phyloP scores from a whole-genome alignment of 257 asterid genomes.

The Plantago elongata region DNA sequence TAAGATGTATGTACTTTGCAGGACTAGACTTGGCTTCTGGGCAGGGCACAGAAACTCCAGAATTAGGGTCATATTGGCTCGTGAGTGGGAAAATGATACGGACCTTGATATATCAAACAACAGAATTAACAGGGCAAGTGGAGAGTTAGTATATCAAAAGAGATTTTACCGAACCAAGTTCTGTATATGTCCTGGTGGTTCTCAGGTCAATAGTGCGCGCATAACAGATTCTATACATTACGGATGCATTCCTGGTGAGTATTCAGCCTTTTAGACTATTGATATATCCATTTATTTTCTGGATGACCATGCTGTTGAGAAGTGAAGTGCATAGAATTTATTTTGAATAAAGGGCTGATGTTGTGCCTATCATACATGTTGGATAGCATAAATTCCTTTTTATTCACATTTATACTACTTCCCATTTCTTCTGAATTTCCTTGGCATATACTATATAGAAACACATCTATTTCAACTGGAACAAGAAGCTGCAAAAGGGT shows the following conservation, averaged over 20 bases:
- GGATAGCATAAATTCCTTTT: constrained; percentile 1
- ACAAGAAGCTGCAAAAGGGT: neutral
- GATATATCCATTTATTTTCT: neutral
- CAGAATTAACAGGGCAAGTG: constrained; percentile 89
- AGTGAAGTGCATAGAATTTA: neutral
- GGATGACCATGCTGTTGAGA: constrained; percentile 1
- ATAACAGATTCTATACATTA: constrained; percentile 96
- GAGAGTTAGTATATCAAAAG: constrained; percentile 82
- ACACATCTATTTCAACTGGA: constrained; percentile 1
- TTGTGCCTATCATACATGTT: constrained; percentile 3
- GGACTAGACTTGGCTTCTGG: constrained; percentile 96
- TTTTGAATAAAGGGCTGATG: no score
- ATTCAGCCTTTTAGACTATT: constrained; percentile 15
- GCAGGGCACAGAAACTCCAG: constrained; percentile 96
- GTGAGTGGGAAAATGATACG: constrained; percentile 94
- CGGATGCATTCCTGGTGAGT: constrained; percentile 96
- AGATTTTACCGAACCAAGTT: constrained; percentile 82
- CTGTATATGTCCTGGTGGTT: constrained; percentile 99
- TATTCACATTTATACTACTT: neutral
- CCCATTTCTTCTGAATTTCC: neutral
- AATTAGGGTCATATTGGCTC: constrained; percentile 89
- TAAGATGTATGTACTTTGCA: constrained; percentile 34
- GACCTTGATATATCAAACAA: constrained; percentile 83
- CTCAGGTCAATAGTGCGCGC: constrained; percentile 99
- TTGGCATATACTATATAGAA: constrained; percentile 10